Base-by-base conservation (phyloP, 2,329 filamentous ascomycete genomes). In the Ophiobolus disseminans region DNA sequence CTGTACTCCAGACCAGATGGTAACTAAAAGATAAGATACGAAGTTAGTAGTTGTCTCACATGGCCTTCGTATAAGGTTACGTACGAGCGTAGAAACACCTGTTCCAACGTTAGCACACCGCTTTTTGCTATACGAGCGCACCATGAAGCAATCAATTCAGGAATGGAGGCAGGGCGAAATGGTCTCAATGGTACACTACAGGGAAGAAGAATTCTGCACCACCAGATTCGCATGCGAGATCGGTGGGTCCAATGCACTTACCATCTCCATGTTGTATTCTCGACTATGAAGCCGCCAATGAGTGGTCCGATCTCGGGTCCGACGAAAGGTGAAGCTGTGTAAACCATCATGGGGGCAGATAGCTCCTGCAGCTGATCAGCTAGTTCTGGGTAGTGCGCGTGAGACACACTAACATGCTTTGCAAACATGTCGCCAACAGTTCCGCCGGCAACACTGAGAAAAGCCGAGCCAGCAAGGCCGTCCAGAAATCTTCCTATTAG, bases 261-360 rank as follows among this genome's bases (percentile, higher is more conserved):
- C 70, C 69, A 73, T 65, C 65, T 77, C 82, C 91, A 96, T 46
- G 78, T 76, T 3, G 80, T 81, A 60, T 87, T 84, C 60, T 87
- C 84, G 69, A 93, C 93, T 70, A 96, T 91, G 70, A 95, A 91
- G 6, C 90, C 91, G 7, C 90, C 90, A 14, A 89, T 69, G 42
- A 85, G 64, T 7, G 83, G 82, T 0, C 82, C 83, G 8, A 85
- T 43, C 48, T 83, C 80, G 5, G 83, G 82, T 1, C 82, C 73
- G 8, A 83, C 63, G 80, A 61, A 91, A 17, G 74, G 74, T 17
- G 63, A 62, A 5, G 73, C 77, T 5, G 76, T 78, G 50, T 80
- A 95, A 13, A 96, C 77, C 75, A 91, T 86, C 92, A 96, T 96
- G 2, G 91, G 91, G 5, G 82, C 82, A 58, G 87, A 86, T 47